Percentiles rank a stretch among this genome's conserved stretches.
These are phyloP conservation scores for Calamus simplicifolius DNA, from an alignment of 176 grass and related monocot species.

Conservation along the genomic window DNA sequence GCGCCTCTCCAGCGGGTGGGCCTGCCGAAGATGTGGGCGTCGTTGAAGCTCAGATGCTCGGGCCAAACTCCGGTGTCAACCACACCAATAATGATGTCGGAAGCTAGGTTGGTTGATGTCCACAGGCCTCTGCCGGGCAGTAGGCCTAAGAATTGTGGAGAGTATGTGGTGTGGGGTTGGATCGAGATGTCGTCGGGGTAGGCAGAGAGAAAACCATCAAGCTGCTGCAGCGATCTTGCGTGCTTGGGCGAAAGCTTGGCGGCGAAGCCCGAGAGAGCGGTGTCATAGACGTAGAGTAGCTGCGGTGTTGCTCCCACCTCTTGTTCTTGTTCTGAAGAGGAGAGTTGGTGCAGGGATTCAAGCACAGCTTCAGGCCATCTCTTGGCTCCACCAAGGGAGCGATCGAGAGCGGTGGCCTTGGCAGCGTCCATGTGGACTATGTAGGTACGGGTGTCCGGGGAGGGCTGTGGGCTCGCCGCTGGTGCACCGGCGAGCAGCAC, in stretches of 20 bases:
- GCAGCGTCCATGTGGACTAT: background rate
- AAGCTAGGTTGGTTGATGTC: background rate
- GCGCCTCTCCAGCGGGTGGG: conserved; percentile 1
- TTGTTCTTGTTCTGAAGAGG: background rate
- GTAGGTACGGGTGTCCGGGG: background rate
- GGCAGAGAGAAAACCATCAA: conserved; percentile 4
- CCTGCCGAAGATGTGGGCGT: background rate
- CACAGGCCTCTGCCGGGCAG: conserved; percentile 5
- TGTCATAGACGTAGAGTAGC: background rate
- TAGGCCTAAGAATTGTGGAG: conserved; percentile 7
- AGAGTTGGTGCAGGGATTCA: background rate
- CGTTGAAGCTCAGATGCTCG: conserved; percentile 6
- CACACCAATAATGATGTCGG: conserved; percentile 2
- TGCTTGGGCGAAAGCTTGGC: conserved; percentile 5
- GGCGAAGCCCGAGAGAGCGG: conserved; percentile 12
- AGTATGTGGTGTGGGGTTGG: conserved; percentile 9
- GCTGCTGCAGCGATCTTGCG: background rate
- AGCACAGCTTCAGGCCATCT: background rate
- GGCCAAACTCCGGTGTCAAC: conserved; percentile 13
- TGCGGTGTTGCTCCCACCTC: background rate
- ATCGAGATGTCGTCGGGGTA: background rate
- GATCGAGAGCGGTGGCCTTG: background rate
- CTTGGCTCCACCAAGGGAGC: background rate
- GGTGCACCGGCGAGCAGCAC: too few relatives aligned
- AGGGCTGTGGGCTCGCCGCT: too few relatives aligned